Base-by-base conservation (phyloP, 73 alveolate genomes). In the Tetrahymena malaccensis region DNA sequence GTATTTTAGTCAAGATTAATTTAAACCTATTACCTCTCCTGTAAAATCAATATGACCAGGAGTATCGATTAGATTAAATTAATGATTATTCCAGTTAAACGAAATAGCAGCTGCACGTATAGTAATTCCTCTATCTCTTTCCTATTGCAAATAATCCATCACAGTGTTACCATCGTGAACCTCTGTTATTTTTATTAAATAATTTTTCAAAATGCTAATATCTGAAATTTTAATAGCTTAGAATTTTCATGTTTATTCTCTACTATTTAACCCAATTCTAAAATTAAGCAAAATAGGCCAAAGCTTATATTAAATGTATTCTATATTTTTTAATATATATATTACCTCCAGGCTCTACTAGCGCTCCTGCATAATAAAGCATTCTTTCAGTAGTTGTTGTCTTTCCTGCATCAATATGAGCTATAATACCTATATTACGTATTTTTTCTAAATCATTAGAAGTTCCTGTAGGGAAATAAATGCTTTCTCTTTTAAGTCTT, bases 31-130 rank as follows among this genome's bases (percentile, higher is more conserved):
- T 9, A 99, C 99, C 93, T 99, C 99, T 3, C 99, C 99, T 10
- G 99, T 98, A 97, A 99, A 99, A 95, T 99, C 99, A 10, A 99
- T 99, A 96, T 99, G 99, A n/a, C 99, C 99, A 22, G 99, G 99
- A 0, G 99, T 99, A 96, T 99, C 99, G 43, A 99, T 98, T 22
- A 99, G 93, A 94, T 99, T 99, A 94, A 98, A 95, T 96, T 98
- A 95, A 97, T 96, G 96, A 34, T 96, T 97, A 13, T 93, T 85
- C 99, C 99, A 98, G 58, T 94, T 97, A 94, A 98, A 98, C 11
- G 99, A 95, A 25, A 97, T 98, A 27, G 99, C 98, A 10, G 99
- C 99, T 9, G 99, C 98, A 94, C 99, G 85, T 21, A 98, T 98
- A 10, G 99, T 98, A 38, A 98, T 98, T 15, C 99, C 99, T 44